Evolutionary conservation across 2,329 filamentous ascomycete genomes (phyloP), one percentile per base, ranked within the genome.

Genomic region (Diaporthe vaccinii): DNA sequence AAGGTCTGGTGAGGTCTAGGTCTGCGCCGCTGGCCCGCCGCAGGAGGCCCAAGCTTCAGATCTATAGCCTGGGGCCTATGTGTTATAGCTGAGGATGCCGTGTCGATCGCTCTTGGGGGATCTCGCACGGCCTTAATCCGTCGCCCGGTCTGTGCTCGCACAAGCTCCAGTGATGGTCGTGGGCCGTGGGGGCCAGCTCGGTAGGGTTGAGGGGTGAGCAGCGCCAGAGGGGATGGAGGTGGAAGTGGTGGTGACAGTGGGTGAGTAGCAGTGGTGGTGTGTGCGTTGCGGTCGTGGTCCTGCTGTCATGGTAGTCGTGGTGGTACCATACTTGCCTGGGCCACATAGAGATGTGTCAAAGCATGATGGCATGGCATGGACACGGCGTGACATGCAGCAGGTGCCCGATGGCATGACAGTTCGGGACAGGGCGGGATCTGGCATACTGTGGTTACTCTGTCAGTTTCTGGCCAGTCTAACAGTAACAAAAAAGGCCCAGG

Each of bases 61-160:
- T 61, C 46, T 73, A 73, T 73, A 73, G 46, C 36, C 58, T 36
- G 58, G 70, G 71, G 46, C 22, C 2, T 8, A n/a, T 55, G 34
- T 25, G 58, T 28, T 73, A 73, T 73, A 73, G 71, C 58, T 73
- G 49, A 65, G 58, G 71, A 73, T 65, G 71, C 49, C 71, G 71
- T 73, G 71, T 65, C 71, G 71, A 73, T 73, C 71, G 58, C 58
- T 55, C 34, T 41, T 41, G 65, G 65, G 65, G 65, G 65, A 69
- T 69, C 65, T 69, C 58, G 58, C 61, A 73, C 41, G 71, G 71
- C 49, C 59, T 62, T 61, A 49, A 59, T 57, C 58, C 28, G 41
- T 36, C 25, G 68, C 39, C 67, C 28, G 68, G 68, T 41, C 65
- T 69, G 65, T 69, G 65, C 65, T 69, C 49, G 31, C 65, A 69